These are phyloP conservation scores for Kurtzmaniella quercitrusa DNA, from an alignment of 1,139 yeast species.

Conservation along the genomic window DNA sequence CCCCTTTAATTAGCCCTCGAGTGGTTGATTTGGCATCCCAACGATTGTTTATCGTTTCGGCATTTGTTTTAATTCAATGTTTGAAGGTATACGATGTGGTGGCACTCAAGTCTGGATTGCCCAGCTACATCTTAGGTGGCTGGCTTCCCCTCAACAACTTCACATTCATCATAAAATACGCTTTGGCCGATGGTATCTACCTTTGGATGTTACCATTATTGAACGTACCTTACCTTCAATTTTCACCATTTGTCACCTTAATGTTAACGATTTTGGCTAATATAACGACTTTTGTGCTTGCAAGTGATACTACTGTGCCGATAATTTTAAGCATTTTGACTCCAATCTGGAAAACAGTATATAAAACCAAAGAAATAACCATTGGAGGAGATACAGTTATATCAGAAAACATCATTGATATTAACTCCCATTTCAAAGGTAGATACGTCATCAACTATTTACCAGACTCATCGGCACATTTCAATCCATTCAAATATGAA, in stretches of 20 bases:
- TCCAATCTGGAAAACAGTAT: slow-evolving; percentile 46
- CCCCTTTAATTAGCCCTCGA: slow-evolving; percentile 49
- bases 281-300: slow-evolving; percentile 36
- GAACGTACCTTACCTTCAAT: slow-evolving; percentile 68
- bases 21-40: slow-evolving; percentile 81
- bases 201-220: slow-evolving; percentile 68
- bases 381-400: slow-evolving; percentile 55
- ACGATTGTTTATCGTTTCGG: slow-evolving; percentile 56
- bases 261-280: slow-evolving; percentile 35
- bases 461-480: slow-evolving; percentile 84
- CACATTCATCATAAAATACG: slow-evolving; percentile 65
- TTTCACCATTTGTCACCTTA: slow-evolving; percentile 51
- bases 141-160: slow-evolving; percentile 39
- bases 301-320: slow-evolving; percentile 36
- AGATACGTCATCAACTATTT: slow-evolving; percentile 79
- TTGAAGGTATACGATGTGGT: slow-evolving; percentile 75
- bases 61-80: slow-evolving; percentile 73
- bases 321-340: slow-evolving; percentile 27
- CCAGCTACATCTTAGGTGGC: slow-evolving; percentile 13
- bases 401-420: slow-evolving; percentile 46
- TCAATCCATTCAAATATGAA: slow-evolving; percentile 70
- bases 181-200: slow-evolving; percentile 66
- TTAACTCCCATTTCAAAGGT: slow-evolving; percentile 77
- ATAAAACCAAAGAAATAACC: slow-evolving; percentile 57
- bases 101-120: slow-evolving; percentile 33